These are phyloP conservation scores for Phytophthora kernoviae DNA, from an alignment of 352 stramenopile species.

Conservation along the genomic window DNA sequence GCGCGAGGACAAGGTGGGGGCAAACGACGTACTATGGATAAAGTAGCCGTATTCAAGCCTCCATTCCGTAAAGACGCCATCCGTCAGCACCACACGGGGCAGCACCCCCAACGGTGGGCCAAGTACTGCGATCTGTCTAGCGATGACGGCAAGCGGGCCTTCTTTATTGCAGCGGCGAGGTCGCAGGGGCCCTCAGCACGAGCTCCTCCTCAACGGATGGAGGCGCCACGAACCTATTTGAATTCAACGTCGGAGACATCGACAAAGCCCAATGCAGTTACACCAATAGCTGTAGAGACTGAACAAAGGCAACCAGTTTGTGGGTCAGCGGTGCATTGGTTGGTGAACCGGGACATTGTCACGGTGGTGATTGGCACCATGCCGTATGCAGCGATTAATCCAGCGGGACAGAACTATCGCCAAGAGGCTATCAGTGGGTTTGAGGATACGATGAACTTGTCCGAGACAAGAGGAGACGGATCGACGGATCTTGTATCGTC, in stretches of 20 bases:
- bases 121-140: constrained; percentile 48
- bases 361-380: constrained; percentile 20
- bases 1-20: constrained; percentile 46
- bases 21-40: constrained; percentile 51
- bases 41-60: constrained; percentile 66
- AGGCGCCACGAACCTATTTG: neutral
- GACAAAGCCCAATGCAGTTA: neutral
- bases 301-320: neutral
- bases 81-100: constrained; percentile 55
- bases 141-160: constrained; percentile 52
- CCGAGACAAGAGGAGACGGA: constrained; percentile 2
- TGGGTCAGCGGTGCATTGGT: constrained; percentile 21
- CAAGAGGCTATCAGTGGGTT: constrained; percentile 23
- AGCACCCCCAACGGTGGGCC: constrained; percentile 55
- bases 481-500: constrained; percentile 6
- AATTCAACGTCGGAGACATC: constrained; percentile 1
- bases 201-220: neutral
- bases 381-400: constrained; percentile 14
- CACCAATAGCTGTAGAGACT: neutral
- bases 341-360: constrained; percentile 34
- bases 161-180: constrained; percentile 38
- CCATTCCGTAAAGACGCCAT: constrained; percentile 74
- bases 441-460: constrained; percentile 26
- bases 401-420: constrained; percentile 17
- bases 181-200: constrained; percentile 4